These are phyloP conservation scores for Pholiota molesta DNA, from an alignment of 768 basidiomycete genomes.

Conservation along the genomic window DNA sequence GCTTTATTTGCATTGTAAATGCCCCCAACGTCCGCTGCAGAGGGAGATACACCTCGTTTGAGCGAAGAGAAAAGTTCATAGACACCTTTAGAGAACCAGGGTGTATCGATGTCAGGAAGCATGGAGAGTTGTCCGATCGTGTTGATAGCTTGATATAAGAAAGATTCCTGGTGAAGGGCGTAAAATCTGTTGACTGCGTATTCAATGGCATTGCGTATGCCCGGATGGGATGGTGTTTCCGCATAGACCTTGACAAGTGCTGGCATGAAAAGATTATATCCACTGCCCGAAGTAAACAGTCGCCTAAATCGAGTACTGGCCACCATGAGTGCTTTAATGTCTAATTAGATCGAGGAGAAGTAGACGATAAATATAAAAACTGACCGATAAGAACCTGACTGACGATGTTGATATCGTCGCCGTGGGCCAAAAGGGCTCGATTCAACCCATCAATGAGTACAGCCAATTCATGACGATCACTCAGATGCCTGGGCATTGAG, in stretches of 20 bases:
- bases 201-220: constrained; percentile 69
- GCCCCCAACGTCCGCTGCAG: constrained; percentile 61
- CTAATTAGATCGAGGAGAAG: background rate
- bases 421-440: constrained; percentile 66
- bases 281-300: constrained; percentile 72
- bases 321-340: constrained; percentile 61
- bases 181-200: constrained; percentile 75
- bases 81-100: constrained; percentile 58
- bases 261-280: constrained; percentile 78
- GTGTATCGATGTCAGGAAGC: constrained; percentile 47
- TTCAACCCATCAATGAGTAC: constrained; percentile 72
- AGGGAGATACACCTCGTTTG: constrained; percentile 39
- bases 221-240: constrained; percentile 56
- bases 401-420: constrained; percentile 78
- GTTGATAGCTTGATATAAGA: constrained; percentile 76
- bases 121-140: constrained; percentile 57
- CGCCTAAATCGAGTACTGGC: constrained; percentile 78
- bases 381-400: constrained; percentile 72
- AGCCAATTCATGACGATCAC: constrained; percentile 68
- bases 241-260: constrained; percentile 70
- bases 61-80: constrained; percentile 63
- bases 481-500: constrained; percentile 71
- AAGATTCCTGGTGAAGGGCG: constrained; percentile 70
- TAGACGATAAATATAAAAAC: constrained; percentile 20
- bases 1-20: constrained; percentile 64